Conservation (phyloP, 1,284 basidiomycete genomes). For the Pascua sp. region DNA sequence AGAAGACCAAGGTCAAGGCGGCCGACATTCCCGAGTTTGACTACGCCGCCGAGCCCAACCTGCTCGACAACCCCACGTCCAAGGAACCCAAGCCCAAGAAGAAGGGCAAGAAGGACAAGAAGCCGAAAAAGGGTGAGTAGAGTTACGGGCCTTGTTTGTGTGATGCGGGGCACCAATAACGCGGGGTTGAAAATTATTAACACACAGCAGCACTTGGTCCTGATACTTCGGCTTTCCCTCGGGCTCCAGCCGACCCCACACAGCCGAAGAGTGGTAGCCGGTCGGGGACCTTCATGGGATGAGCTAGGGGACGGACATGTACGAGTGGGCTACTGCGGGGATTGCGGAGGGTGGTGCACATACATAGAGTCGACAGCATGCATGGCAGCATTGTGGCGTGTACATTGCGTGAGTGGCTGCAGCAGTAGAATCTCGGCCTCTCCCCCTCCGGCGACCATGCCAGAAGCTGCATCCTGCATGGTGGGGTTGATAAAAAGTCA, state of each 20-base stretch:
- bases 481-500: too few relatives aligned
- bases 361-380: too few relatives aligned
- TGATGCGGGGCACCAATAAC: not conserved
- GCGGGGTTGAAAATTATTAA: conserved; percentile 6
- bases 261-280: conserved; percentile 46
- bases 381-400: too few relatives aligned
- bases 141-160: not conserved
- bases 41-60: conserved; percentile 68
- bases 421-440: too few relatives aligned
- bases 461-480: too few relatives aligned
- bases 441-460: too few relatives aligned
- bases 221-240: conserved; percentile 41
- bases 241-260: conserved; percentile 40
- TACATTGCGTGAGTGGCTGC: too few relatives aligned
- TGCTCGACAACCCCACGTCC: conserved; percentile 59
- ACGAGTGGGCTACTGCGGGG: too few relatives aligned
- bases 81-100: conserved; percentile 3
- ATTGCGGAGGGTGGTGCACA: too few relatives aligned
- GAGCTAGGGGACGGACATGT: not conserved
- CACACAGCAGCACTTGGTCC: conserved; percentile 13
- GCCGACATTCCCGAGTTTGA: conserved; percentile 62
- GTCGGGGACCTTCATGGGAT: conserved; percentile 32
- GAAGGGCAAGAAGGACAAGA: conserved; percentile 11
- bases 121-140: conserved; percentile 38
- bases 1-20: conserved; percentile 31